Base-by-base conservation (phyloP, 768 basidiomycete genomes). In the Phylloporus arenicola region DNA sequence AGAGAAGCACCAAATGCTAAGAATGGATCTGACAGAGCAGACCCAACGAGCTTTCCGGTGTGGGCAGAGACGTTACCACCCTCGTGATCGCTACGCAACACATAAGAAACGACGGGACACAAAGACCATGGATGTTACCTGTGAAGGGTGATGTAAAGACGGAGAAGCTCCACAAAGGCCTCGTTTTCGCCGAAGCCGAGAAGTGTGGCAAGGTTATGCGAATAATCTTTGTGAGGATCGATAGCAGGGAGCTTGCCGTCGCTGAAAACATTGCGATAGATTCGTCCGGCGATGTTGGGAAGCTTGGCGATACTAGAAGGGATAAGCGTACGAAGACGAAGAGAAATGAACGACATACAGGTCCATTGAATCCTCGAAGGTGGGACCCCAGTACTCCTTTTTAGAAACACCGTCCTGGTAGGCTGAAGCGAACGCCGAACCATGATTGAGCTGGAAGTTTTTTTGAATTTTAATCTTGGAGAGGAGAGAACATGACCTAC, bases 51-150 rank as follows among this genome's bases (percentile, higher is more conserved):
- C 70, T 94, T 91, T 51, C 89, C 89, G 19, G 92, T 88, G 75
- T 94, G 92, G 2, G 92, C 92, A 45, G 95, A 97, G 54, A 98
- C 95, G 60, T 98, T 98, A 40, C 95, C 95, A 68, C 95, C 95
- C 72, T 98, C 95, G 72, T 98, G 95, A 66, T 98, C 95, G 67
- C 87, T 86, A 47, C 10, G 43, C 19, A 20, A 42, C 19, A 25
- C 25, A 34, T 30, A 39, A 40, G 51, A 44, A 45, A 45, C 33
- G 16, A 43, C 3, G 6, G 13, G 2, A 27, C 8, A 0, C 31
- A 10, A 39, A 7, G 4, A 25, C 34, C 33, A 7, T 31, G 20
- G 20, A 38, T 45, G 56, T 41, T 43, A 83, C 80, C 85, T 93
- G 80, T 98, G 95, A 64, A 98, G 94, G 59, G 93, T 95, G 71